Conservation (phyloP, 768 basidiomycete species). For the Termitomyces titanicus region DNA sequence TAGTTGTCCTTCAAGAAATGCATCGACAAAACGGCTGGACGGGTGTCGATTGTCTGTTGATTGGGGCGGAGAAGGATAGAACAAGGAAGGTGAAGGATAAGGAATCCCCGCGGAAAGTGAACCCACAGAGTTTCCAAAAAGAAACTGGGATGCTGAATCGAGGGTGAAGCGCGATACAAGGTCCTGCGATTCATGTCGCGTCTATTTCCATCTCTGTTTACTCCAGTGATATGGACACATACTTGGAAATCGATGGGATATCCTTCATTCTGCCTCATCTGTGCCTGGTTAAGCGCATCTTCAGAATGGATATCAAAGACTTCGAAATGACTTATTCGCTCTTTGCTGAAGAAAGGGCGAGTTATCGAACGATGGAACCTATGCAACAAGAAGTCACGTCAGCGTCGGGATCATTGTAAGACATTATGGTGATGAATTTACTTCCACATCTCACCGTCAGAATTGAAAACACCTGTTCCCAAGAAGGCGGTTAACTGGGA, state of each 20-base stretch:
- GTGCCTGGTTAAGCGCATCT: slow-evolving; percentile 41
- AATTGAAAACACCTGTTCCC: slow-evolving; percentile 58
- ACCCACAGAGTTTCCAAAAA: slow-evolving; percentile 45
- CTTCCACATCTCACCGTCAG: slow-evolving; percentile 71
- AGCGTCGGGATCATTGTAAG: not conserved
- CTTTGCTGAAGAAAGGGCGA: slow-evolving; percentile 65
- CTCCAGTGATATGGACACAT: not conserved
- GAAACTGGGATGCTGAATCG: slow-evolving; percentile 56
- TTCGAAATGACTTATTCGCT: slow-evolving; percentile 59
- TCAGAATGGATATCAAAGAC: slow-evolving; percentile 53
- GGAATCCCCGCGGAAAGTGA: slow-evolving; percentile 46
- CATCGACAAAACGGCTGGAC: slow-evolving; percentile 38
- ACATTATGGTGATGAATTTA: slow-evolving; percentile 15
- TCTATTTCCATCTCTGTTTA: not conserved
- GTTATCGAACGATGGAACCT: slow-evolving; percentile 67
- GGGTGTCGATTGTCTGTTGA: slow-evolving; percentile 21
- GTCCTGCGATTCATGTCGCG: slow-evolving; percentile 31
- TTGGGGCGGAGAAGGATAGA: slow-evolving; percentile 11
- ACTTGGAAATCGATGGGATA: slow-evolving; percentile 59
- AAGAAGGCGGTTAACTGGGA: slow-evolving; percentile 33
- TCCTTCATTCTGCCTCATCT: slow-evolving; percentile 38
- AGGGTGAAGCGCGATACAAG: slow-evolving; percentile 54
- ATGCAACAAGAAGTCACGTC: slow-evolving; percentile 2
- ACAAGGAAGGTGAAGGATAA: slow-evolving; percentile 37
- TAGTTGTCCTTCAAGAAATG: slow-evolving; percentile 49